Base-by-base conservation (phyloP, 2,329 filamentous ascomycete species). In the Sporothrix pallida region DNA sequence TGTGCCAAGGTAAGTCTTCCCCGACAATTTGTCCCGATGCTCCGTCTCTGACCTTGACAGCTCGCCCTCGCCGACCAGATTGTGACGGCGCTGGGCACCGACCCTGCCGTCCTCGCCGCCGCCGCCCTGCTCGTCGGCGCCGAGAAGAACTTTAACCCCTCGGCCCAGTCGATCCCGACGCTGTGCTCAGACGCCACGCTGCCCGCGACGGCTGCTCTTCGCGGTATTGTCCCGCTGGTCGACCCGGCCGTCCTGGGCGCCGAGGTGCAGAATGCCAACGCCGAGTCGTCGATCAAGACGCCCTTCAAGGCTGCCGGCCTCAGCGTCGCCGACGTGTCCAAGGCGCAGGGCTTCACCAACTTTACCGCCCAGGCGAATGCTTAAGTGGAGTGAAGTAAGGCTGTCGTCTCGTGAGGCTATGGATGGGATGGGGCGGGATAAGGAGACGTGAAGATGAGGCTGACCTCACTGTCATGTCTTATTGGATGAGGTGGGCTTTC, bases 171-270 rank as follows among this genome's bases (percentile, higher is more conserved):
- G 77, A 84, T 89, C 48, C 89, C 88, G 20, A 88, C 86, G 74
- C 87, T 93, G 79, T 93, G 91, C 81, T 86, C 84, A 52, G 89
- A 92, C 75, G 82, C 89, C 2, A 83, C 84, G 37, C 86, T 93
- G 1, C 91, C 91, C 12, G 86, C 84, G 44, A 92, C 88, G 7
- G 81, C 81, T 42, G 86, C 84, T 70, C 87, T 93, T 31, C 86
- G 91, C 56, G 91, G 91, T 75, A 89, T 93, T 73, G 84, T 91
- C 2, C 90, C 91, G 23, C 84, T 90, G 13, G 87, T 93, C 75
- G 91, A 93, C 79, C 90, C 91, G 2, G 87, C 82, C 75, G 89
- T 92, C 54, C 83, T 78, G 67, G 88, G 86, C 73, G 82, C 87
- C 44, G 89, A 86, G 71, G 78, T 82, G 12, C 87, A 89, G 79